Evolutionary conservation across 495 filamentous ascomycete species (phyloP), one percentile per base, ranked within the genome.

Genomic region (Penicillium ucsense): DNA sequence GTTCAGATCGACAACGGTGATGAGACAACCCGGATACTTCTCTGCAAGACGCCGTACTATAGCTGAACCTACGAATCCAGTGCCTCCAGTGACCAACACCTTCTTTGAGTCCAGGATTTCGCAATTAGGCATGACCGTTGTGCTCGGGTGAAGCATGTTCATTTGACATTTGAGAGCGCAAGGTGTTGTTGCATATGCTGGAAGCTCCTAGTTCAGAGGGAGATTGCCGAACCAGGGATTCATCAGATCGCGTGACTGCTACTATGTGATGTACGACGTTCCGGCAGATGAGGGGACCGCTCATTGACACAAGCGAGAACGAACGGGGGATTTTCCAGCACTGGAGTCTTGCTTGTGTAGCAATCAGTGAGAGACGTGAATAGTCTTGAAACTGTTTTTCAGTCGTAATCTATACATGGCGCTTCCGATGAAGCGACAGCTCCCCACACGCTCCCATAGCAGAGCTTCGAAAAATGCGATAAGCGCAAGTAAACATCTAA

Each of bases 41-140:
- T 66, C 66, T 45, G 55, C 60, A 27, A 75, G 42, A 31, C 71
- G 68, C 40, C 65, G 57, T 12, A 71, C 66, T 6, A 61, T 73
- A 12, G 66, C 65, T 33, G 66, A 61, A 32, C 74, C 74, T 10
- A 78, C 61, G 54, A 78, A 76, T 4, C 76, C 75, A 6, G 64
- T 65, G 39, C 78, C 78, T 12, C 78, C 78, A 33, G 78, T 78
- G 35, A 82, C 60, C 6, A 83, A 54, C 46, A 81, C 63, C 7
- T 54, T 63, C 30, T 48, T 53, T 4, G 50, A 48, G n/a, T 29
- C 28, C 7, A 66, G 43, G 7, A 47, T 30, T 2, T 30, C 12
- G 8, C 42, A 6, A 0, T 46, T 27, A 7, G 43, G 6, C 43
- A 45, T 45, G 8, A 34, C 29, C 8, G 41, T 2, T 20, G 20